Base-by-base conservation (phyloP, 805 yeast species). In the Kodamaea sagamina region DNA sequence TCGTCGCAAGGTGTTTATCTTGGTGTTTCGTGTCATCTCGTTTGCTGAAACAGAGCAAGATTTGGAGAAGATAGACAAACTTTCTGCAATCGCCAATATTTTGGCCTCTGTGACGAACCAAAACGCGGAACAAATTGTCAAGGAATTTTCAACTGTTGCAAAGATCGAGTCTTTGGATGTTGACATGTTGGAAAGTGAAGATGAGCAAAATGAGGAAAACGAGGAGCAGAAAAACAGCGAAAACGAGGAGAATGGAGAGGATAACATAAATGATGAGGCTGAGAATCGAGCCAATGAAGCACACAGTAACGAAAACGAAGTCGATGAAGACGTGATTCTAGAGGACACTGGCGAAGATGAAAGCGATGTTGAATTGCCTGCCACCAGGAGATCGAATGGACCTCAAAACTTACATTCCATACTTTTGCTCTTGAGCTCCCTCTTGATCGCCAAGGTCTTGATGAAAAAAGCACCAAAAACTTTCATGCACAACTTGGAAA, bases 51-150 rank as follows among this genome's bases (percentile, higher is more conserved):
- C 39, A 16, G 50, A 55, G 0, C 60, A 61, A 3, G 63, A 73
- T 3, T 52, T 57, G 6, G 46, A 48, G 0, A 57, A 59, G 5
- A 58, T 78, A 6, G 54, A 59, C 18, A 59, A 58, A 1, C 53
- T 71, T 3, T 65, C 61, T 12, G 32, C 53, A 8, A 64, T 82
- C 2, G 65, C 77, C 1, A 73, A 74, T 10, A 54, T 83, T 6
- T 61, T 84, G 21, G 82, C 85, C 2, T 79, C 90, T 0, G 70
- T 81, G 12, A 71, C 82, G 5, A 79, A 80, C n/a, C 84, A 80
- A 36, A 73, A 75, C 21, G 74, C 70, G 43, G 50, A 63, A 12
- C 37, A 56, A 1, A 47, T 69, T 4, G 35, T 42, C 2, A 49
- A 53, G 28, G 45, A 36, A 21, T 46, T 46, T 11, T 12, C 26